These are phyloP conservation scores for Exophiala sp. DNA, from an alignment of 2,329 filamentous ascomycete genomes.

Conservation along the genomic window DNA sequence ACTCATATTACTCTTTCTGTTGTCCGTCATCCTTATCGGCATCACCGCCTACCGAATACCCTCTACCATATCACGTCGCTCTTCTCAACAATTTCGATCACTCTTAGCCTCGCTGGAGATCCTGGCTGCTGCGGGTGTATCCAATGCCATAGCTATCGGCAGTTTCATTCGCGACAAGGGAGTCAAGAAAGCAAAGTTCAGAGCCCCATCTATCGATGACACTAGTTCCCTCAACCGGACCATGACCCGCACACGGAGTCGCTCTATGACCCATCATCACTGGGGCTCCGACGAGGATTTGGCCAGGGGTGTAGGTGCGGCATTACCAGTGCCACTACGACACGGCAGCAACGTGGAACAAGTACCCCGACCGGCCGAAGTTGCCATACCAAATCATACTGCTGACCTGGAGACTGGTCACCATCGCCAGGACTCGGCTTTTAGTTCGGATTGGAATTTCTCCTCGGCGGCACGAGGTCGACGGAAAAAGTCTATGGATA, in stretches of 20 bases:
- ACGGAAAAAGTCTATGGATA: constrained; percentile 13
- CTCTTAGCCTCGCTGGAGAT: constrained; percentile 88
- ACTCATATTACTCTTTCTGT: constrained; percentile 74
- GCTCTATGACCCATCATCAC: constrained; percentile 64
- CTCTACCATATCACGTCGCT: constrained; percentile 65
- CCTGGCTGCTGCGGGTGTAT: constrained; percentile 78
- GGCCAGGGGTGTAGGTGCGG: constrained; percentile 73
- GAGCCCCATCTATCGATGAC: constrained; percentile 46
- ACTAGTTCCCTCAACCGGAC: constrained; percentile 34
- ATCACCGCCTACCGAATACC: constrained; percentile 81
- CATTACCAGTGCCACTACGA: constrained; percentile 53
- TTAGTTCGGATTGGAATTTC: constrained; percentile 25
- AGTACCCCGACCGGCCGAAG: constrained; percentile 18
- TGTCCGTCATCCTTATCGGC: constrained; percentile 74
- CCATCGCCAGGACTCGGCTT: constrained; percentile 29
- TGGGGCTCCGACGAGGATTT: constrained; percentile 93
- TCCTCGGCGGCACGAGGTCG: constrained; percentile 10
- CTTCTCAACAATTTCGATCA: constrained; percentile 81
- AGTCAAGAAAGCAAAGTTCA: constrained; percentile 83
- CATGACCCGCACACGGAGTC: constrained; percentile 43
- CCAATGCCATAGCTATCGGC: constrained; percentile 85
- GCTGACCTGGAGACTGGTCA: constrained; percentile 21
- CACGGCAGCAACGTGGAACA: constrained; percentile 24
- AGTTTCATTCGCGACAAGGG: constrained; percentile 90
- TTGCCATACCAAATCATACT: constrained; percentile 7